Percentiles rank a stretch among this genome's conserved stretches.
These are phyloP conservation scores for Ganoderma boninense DNA, from an alignment of 1,284 basidiomycete genomes.

Conservation along the genomic window DNA sequence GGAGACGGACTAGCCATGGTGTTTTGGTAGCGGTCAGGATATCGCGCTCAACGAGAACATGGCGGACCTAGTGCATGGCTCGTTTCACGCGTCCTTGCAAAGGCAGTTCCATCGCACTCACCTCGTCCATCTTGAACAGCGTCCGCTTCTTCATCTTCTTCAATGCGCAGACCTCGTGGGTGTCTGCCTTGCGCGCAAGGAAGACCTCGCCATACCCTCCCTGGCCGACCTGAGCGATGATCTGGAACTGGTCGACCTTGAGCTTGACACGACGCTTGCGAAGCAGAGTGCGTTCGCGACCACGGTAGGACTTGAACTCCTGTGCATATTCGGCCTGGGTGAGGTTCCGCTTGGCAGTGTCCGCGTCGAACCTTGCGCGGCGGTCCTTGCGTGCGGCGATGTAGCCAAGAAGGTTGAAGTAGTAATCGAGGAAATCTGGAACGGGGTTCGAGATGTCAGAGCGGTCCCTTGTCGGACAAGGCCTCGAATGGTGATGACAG, in stretches of 20 bases:
- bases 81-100: slow-evolving; percentile 44
- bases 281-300: slow-evolving; percentile 91
- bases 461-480: background rate
- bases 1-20: slow-evolving; percentile 90
- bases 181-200: slow-evolving; percentile 90
- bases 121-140: slow-evolving; percentile 96
- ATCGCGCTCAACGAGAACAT: slow-evolving; percentile 96
- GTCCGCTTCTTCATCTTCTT: slow-evolving; percentile 97
- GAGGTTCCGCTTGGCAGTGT: slow-evolving; percentile 76
- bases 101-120: slow-evolving; percentile 56
- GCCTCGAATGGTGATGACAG: slow-evolving; percentile 14
- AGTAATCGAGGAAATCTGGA: slow-evolving; percentile 94
- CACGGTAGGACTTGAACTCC: slow-evolving; percentile 92
- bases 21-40: slow-evolving; percentile 96
- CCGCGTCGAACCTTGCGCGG: slow-evolving; percentile 82
- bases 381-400: slow-evolving; percentile 86
- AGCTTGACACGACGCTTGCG: slow-evolving; percentile 89
- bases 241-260: slow-evolving; percentile 90
- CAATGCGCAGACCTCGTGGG: slow-evolving; percentile 92
- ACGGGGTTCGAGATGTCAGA: background rate
- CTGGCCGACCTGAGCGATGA: slow-evolving; percentile 96
- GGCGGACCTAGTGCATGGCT: slow-evolving; percentile 69
- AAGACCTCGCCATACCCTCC: slow-evolving; percentile 97
- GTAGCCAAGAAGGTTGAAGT: slow-evolving; percentile 93
- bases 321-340: slow-evolving; percentile 71